Evolutionary conservation across 1,139 yeast species (phyloP).

Genomic region (Pichia sp.): DNA sequence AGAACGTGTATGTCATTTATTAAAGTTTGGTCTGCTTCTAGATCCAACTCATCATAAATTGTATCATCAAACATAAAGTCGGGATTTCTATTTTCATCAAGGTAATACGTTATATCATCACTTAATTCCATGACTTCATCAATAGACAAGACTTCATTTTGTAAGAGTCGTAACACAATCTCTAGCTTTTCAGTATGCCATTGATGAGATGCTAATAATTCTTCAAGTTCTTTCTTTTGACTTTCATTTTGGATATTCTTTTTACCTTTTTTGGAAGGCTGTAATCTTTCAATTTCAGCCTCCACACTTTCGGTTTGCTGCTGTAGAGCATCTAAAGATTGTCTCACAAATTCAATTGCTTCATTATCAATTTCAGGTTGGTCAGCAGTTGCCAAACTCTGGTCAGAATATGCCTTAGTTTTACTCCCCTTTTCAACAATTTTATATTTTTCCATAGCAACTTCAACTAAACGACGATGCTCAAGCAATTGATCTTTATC

Average conservation of each 20-base stretch:
- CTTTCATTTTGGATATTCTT: constrained; percentile 50
- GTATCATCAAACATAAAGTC: constrained; percentile 75
- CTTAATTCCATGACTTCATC: constrained; percentile 53
- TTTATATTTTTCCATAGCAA: constrained; percentile 78
- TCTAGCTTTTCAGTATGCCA: constrained; percentile 65
- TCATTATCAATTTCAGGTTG: constrained; percentile 52
- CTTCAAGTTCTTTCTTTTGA: constrained; percentile 43
- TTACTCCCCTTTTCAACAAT: constrained; percentile 70
- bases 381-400: constrained; percentile 33
- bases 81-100: constrained; percentile 64
- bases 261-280: constrained; percentile 40
- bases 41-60: constrained; percentile 59
- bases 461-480: constrained; percentile 59
- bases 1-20: constrained; percentile 41
- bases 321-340: constrained; percentile 55
- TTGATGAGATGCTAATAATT: constrained; percentile 36
- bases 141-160: constrained; percentile 58
- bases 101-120: constrained; percentile 66
- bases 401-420: constrained; percentile 68
- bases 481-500: constrained; percentile 59
- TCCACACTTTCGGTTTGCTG: constrained; percentile 59
- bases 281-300: constrained; percentile 48
- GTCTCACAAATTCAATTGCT: constrained; percentile 53
- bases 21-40: constrained; percentile 49
- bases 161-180: constrained; percentile 52